A percentile compares a stretch with the other conserved stretches of the same genome.
Conservation (phyloP, 768 basidiomycete genomes). For the Agaricus subrufescens region DNA sequence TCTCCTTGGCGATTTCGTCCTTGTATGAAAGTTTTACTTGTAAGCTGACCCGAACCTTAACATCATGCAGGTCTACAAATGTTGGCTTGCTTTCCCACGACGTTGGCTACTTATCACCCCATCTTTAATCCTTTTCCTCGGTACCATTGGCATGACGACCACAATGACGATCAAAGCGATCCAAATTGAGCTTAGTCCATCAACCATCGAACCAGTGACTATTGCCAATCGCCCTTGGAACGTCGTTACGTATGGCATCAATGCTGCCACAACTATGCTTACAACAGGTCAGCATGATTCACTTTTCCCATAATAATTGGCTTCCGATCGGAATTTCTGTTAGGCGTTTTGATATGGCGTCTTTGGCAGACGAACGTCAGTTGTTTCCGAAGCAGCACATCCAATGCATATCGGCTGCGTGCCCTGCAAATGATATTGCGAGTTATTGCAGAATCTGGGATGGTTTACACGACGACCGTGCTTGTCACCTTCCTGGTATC, state of each 20-base stretch:
- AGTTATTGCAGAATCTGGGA: neutral
- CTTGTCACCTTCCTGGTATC: neutral
- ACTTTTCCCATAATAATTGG: neutral
- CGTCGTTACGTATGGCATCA: neutral
- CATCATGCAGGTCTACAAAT: neutral
- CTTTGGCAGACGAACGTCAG: neutral
- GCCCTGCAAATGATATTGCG: neutral
- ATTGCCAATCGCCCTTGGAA: neutral
- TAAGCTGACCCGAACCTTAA: neutral
- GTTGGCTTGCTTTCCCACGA: conserved; percentile 3
- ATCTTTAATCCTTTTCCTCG: neutral
- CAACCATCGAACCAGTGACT: neutral
- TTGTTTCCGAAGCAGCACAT: neutral
- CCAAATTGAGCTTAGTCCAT: neutral
- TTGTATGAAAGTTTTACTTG: neutral
- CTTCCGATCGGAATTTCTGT: neutral
- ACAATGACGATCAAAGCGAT: neutral
- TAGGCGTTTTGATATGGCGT: conserved; percentile 4
- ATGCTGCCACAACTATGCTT: neutral
- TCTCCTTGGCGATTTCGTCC: conserved; percentile 1
- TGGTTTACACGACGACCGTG: neutral
- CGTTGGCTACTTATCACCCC: neutral
- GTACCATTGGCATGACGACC: neutral
- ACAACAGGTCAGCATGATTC: neutral
- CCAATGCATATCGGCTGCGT: neutral